A percentile compares a stretch with the other conserved stretches of the same genome.
These are phyloP conservation scores for Rhodotorula mucilaginosa DNA, from an alignment of 1,284 basidiomycete genomes.

Conservation along the genomic window DNA sequence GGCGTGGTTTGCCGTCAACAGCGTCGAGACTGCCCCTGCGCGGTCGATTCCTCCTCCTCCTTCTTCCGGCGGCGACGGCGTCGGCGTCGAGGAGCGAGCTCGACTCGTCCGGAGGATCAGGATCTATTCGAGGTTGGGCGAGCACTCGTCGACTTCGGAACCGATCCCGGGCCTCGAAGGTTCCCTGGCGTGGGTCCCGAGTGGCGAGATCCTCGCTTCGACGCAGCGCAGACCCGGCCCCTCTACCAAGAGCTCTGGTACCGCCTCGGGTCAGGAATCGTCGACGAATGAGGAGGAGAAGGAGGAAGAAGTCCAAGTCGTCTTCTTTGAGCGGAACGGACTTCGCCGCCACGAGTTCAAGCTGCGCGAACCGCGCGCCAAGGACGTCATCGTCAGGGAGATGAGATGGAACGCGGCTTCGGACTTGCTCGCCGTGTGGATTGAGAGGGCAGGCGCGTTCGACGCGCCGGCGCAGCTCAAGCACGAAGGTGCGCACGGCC, in stretches of 20 bases:
- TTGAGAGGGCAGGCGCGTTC: conserved; percentile 55
- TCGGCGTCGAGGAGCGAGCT: conserved; percentile 11
- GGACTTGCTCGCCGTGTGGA: conserved; percentile 78
- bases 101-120: conserved; percentile 59
- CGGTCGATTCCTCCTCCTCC: background rate
- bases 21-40: conserved; percentile 54
- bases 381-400: conserved; percentile 65
- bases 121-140: conserved; percentile 72
- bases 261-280: too few relatives aligned
- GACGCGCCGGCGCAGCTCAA: conserved; percentile 46
- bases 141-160: conserved; percentile 78
- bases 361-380: conserved; percentile 62
- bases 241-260: conserved; percentile 52
- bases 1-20: conserved; percentile 80
- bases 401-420: conserved; percentile 88
- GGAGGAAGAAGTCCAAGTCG: conserved; percentile 69
- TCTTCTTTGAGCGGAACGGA: conserved; percentile 96
- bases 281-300: conserved; percentile 60
- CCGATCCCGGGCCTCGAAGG: conserved; percentile 78
- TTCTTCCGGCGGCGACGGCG: background rate
- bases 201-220: conserved; percentile 75
- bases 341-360: conserved; percentile 86
- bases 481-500: conserved; percentile 62
- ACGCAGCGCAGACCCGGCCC: conserved; percentile 56
- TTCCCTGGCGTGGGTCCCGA: conserved; percentile 78